Conservation (phyloP, 495 filamentous ascomycete species). For the Tuber indicum region DNA sequence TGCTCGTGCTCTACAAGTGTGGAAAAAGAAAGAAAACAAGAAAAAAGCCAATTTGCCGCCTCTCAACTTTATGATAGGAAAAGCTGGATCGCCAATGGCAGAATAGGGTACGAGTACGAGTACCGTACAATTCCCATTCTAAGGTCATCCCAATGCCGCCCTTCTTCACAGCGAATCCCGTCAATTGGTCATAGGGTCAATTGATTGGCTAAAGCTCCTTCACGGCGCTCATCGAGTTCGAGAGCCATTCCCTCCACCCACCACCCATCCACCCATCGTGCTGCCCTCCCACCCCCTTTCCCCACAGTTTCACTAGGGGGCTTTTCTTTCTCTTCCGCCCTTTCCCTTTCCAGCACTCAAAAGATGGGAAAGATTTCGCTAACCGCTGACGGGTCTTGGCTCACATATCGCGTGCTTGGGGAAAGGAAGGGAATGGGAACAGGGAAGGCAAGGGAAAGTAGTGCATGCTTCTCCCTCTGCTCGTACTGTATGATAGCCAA, state of each 20-base stretch:
- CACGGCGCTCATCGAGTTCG: background rate
- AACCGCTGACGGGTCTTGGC: constrained; percentile 41
- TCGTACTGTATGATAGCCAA: no score
- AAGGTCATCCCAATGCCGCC: background rate
- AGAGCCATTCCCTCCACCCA: constrained; percentile 4
- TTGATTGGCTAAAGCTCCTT: background rate
- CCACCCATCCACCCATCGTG: background rate
- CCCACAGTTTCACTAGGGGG: constrained; percentile 35
- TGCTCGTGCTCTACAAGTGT: background rate
- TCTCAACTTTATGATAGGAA: background rate
- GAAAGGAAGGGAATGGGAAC: no score
- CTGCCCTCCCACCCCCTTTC: constrained; percentile 13
- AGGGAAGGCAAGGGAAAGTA: no score
- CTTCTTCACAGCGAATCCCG: background rate
- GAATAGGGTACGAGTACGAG: background rate
- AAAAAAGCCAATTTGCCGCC: background rate
- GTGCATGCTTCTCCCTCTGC: no score
- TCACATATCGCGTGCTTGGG: constrained; percentile 14
- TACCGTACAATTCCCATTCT: background rate
- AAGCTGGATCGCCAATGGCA: background rate
- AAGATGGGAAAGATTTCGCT: constrained; percentile 31
- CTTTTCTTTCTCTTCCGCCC: background rate
- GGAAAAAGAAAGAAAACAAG: background rate
- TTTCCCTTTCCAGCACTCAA: constrained; percentile 21
- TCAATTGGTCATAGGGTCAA: background rate